A percentile compares a stretch with the other conserved stretches of the same genome.
Evolutionary conservation across 1,284 basidiomycete species (phyloP).

Genomic region (Puccinia triticina): DNA sequence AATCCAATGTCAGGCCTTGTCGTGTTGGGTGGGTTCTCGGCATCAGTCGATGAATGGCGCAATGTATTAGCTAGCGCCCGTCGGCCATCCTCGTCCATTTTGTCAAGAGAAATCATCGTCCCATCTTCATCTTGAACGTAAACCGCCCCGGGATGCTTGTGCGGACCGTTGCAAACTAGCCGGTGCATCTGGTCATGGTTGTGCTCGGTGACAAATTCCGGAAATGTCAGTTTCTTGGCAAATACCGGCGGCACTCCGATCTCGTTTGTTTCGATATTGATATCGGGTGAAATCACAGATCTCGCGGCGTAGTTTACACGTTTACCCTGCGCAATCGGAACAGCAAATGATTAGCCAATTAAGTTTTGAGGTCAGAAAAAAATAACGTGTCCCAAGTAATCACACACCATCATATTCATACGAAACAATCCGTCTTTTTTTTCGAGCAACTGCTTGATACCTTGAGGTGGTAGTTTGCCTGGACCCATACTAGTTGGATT

Average conservation of each 20-base stretch:
- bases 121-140: conserved; percentile 97
- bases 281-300: conserved; percentile 98
- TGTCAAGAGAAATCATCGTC: conserved; percentile 78
- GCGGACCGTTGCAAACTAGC: conserved; percentile 88
- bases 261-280: conserved; percentile 99
- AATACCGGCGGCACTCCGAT: conserved; percentile 98
- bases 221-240: conserved; percentile 93
- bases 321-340: conserved; percentile 72
- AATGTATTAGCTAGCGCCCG: conserved; percentile 97
- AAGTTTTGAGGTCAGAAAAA: conserved; percentile 36
- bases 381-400: neutral
- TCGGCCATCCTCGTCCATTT: conserved; percentile 80
- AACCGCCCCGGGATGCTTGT: conserved; percentile 86
- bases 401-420: conserved; percentile 95
- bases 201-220: conserved; percentile 89
- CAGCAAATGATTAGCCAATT: conserved; percentile 3
- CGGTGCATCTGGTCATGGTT: conserved; percentile 89
- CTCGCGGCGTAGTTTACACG: conserved; percentile 99
- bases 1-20: conserved; percentile 63
- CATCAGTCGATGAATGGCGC: conserved; percentile 80
- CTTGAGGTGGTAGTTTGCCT: conserved; percentile 88
- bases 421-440: conserved; percentile 99
- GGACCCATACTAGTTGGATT: conserved; percentile 82
- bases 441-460: conserved; percentile 94
- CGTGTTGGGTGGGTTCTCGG: conserved; percentile 64